A percentile compares a stretch with the other conserved stretches of the same genome.
Evolutionary conservation across 2,329 filamentous ascomycete genomes (phyloP).

Genomic region (Aspergillus flavus): DNA sequence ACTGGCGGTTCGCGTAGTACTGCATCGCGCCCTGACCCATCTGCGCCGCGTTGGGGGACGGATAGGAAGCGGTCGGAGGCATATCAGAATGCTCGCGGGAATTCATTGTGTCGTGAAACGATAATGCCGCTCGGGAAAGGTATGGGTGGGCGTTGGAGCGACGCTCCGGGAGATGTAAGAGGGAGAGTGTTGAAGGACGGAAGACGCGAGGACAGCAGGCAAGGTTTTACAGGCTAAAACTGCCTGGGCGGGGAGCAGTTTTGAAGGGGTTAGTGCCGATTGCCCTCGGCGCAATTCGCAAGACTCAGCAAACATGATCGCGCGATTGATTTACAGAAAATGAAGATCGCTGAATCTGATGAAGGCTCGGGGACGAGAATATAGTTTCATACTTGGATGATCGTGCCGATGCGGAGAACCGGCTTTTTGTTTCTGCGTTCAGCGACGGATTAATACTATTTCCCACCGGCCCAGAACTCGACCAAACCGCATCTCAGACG

Average conservation of each 20-base stretch:
- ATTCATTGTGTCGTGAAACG: constrained; percentile 36
- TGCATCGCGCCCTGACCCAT: constrained; percentile 47
- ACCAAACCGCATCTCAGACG: constrained; percentile 13
- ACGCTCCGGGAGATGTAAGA: constrained; percentile 34
- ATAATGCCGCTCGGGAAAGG: constrained; percentile 14
- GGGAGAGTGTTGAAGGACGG: constrained; percentile 27
- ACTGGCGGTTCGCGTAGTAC: constrained; percentile 47
- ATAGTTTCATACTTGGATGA: constrained; percentile 36
- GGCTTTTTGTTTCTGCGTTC: constrained; percentile 47
- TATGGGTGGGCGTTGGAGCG: constrained; percentile 32
- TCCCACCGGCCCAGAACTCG: constrained; percentile 31
- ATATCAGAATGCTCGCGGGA: constrained; percentile 47
- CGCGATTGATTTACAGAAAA: constrained; percentile 22
- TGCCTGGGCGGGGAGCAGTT: constrained; percentile 35
- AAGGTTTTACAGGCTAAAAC: constrained; percentile 43
- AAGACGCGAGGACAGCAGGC: constrained; percentile 34
- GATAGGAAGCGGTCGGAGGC: constrained; percentile 48
- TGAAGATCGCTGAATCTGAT: constrained; percentile 17
- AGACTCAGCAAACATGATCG: constrained; percentile 36
- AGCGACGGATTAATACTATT: constrained; percentile 47
- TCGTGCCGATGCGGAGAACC: constrained; percentile 38
- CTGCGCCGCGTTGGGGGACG: constrained; percentile 47
- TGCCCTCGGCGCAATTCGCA: constrained; percentile 33
- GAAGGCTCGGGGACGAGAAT: constrained; percentile 23
- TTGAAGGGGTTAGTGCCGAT: constrained; percentile 40